Evolutionary conservation across 2,329 filamentous ascomycete species (phyloP).

Genomic region (Fusarium redolens): DNA sequence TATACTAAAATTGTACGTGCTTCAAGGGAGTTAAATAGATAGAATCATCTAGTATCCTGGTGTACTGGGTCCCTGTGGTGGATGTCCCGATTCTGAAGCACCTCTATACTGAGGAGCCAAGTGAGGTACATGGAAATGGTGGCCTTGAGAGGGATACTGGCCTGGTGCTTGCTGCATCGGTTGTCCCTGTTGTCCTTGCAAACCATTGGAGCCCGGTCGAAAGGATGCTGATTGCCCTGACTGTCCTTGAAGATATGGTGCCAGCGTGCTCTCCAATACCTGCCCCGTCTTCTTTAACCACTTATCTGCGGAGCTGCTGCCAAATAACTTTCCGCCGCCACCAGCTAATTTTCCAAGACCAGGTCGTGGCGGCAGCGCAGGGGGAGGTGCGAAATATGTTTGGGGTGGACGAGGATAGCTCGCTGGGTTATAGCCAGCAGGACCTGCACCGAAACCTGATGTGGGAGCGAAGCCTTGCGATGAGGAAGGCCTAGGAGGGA

Average conservation of each 20-base stretch:
- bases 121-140: slow-evolving; percentile 37
- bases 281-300: slow-evolving; percentile 52
- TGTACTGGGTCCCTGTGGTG: slow-evolving; percentile 19
- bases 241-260: slow-evolving; percentile 45
- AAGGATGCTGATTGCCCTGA: slow-evolving; percentile 18
- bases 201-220: slow-evolving; percentile 21
- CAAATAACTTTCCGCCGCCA: slow-evolving; percentile 46
- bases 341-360: slow-evolving; percentile 31
- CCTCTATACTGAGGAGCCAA: slow-evolving; percentile 39
- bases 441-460: slow-evolving; percentile 37
- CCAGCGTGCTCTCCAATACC: slow-evolving; percentile 50
- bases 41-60: neutral
- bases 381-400: slow-evolving; percentile 46
- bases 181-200: slow-evolving; percentile 26
- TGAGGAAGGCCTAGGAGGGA: slow-evolving; percentile 46
- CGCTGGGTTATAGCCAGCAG: slow-evolving; percentile 38
- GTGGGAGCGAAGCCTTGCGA: slow-evolving; percentile 26
- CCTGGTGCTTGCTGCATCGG: slow-evolving; percentile 8
- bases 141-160: slow-evolving; percentile 17
- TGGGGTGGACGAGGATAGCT: slow-evolving; percentile 49
- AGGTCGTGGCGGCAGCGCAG: slow-evolving; percentile 34
- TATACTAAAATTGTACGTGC: neutral
- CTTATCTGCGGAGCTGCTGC: slow-evolving; percentile 49
- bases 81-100: slow-evolving; percentile 13
- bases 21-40: neutral